Base-by-base conservation (phyloP, 2,329 filamentous ascomycete species). In the Dactylellina drechsleri region DNA sequence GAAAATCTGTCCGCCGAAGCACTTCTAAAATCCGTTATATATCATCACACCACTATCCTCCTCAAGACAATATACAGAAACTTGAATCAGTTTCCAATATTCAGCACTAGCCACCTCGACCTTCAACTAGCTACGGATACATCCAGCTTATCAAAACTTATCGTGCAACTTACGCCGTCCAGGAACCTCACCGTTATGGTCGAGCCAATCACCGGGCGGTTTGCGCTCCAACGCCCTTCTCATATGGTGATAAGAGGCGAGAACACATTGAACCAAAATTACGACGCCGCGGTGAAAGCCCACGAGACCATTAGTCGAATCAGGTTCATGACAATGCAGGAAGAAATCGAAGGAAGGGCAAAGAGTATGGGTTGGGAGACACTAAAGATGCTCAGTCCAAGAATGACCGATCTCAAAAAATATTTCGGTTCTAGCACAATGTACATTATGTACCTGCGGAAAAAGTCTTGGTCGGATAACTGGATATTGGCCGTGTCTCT, bases 151-250 rank as follows among this genome's bases (percentile, higher is more conserved):
- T 68, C 91, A 53, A 84, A 82, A 36, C 84, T 98, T 62, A 85
- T 85, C 36, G 86, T 94, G 78, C 89, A 91, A 77, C 84, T 96
- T 28, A 90, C 91, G 3, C 84, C 85, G n/a, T 84, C 86, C 26
- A 85, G 88, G 66, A 83, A 85, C 43, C 82, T 91, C 40, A 86
- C 84, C 4, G 82, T 96, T 28, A 85, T 87, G 16, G 85, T 97
- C 54, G 92, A 96, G 77, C 88, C 91, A 0, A 88, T 91, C 26
- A 93, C 91, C 0, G 95, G 95, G n/a, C 83, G 85, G 10, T 90
- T 93, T 76, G 87, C 89, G 8, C 82, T 97, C 43, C 87, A 88
- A 68, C 91, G 92, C 74, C 86, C 86, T 59, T 87, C 87, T 1
- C 85, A 84, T 68, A 82, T 86, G 52, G 84, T 86, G 2, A 83